Evolutionary conservation across 306 rosid genomes (phyloP), one percentile per base, ranked within the genome.

Genomic region (Castanea sativa): DNA sequence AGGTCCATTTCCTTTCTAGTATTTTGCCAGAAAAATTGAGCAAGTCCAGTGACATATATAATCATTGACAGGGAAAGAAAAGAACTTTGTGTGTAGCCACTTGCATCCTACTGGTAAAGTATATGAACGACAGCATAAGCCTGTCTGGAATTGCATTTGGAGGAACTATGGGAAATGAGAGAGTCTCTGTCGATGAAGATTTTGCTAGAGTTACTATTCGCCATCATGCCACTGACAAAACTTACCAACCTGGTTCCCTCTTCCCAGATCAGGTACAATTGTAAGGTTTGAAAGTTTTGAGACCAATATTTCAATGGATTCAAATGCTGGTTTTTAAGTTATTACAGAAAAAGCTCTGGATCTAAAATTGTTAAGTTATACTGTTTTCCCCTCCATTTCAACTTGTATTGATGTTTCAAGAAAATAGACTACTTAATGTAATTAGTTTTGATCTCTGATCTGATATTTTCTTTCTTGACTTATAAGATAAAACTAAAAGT

Each of bases 191-290:
- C 3, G 97, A 94, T 75, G 98, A 90, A 80, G 99, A 92, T 83
- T 95, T 95, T 82, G 30, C 84, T 1, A 85, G 73, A 80, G 79
- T 95, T 76, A 91, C 90, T 3, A 58, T 95, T 84, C 98, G 96
- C 75, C 98, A 95, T 88, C 97, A 92, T 76, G 96, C 93, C 52
- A 82, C 53, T 73, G 97, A 95, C 92, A 95, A 89, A 87, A 92
- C 98, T 49, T 94, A 91, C 81, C 91, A 83, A 29, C 87, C 78
- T 12, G 97, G 97, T 76, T 77, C 91, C 73, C 93, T 92, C 58
- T 51, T 92, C 80, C 97, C 94, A 13, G 91, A 90, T 84, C 97
- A 94, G 97, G 98, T 92, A 83, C 71, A 79, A 41, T 59, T 58
- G n/a, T 56, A 68, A 77, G 56, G 73, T 70, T 63, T 69, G 76